Base-by-base conservation (phyloP, 305 asterid species). In the Fraxinus platypoda region DNA sequence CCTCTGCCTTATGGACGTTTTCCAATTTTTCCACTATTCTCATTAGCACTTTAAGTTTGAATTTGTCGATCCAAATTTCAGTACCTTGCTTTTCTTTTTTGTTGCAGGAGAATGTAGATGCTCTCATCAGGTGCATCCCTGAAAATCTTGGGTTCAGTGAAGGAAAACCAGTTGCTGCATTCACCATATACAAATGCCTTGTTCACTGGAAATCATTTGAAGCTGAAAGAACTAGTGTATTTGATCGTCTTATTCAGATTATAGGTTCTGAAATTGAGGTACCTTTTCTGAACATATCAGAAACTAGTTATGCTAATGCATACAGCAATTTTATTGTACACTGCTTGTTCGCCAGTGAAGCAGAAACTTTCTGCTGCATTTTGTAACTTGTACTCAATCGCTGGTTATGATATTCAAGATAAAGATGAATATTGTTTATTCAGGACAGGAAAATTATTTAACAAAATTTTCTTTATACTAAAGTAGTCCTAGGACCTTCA, bases 211-310 rank as follows among this genome's bases (percentile, higher is more conserved):
- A 77, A 87, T 91, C 95, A 74, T 93, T 95, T 80, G 98, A 93
- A 90, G 92, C 94, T 21, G 98, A 94, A 84, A 91, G 81, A 88
- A 95, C 98, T 62, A 93, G 80, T 68, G 93, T 94, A 74, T 95
- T 92, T 80, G 98, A 95, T 89, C 94, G 95, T 64, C 95, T 95
- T 83, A 91, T 95, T 88, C 91, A 89, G 84, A 83, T 90, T 78
- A 88, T 95, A 52, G 98, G 98, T 86, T 93, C 97, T 68, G 92
- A 92, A 80, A 90, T 92, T 78, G 98, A 95, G 98, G 98, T 94
- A 81, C 23, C 74, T 46, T 46, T 77, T 41, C n/a, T 38, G 46
- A 21, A 49, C n/a, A 49, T 28, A 28, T 8, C 35, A 52, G 28
- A 46, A 23, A 76, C 26, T 76, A 30, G 38, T 71, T 71, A 71